Base-by-base conservation (phyloP, 768 basidiomycete genomes). In the Termitomyces sp. region DNA sequence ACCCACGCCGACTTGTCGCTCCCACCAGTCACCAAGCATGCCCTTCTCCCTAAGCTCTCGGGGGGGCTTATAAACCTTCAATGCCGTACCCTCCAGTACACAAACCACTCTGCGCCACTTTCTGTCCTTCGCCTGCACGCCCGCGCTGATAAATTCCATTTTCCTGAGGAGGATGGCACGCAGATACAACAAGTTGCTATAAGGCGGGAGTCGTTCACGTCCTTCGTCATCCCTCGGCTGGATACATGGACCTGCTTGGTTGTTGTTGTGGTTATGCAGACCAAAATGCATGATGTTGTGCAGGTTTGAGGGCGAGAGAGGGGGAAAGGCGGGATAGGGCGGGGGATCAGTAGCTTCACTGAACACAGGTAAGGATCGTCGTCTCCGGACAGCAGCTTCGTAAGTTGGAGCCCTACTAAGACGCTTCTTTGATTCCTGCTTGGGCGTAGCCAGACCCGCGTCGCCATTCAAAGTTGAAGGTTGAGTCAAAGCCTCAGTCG, bases 101-200 rank as follows among this genome's bases (percentile, higher is more conserved):
- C 92, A 91, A 62, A 94, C 79, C 52, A 89, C 85, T 51, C 90
- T 78, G 59, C 90, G 82, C 97, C 97, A 99, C 67, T 93, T 92
- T 47, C 97, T 78, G 68, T 98, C 95, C 68, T 79, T 83, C 7
- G 95, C 87, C 70, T 96, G 92, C 2, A 92, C 77, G 7, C 94
- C 94, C 0, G 94, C 93, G 12, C 80, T 72, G 4, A 73, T 76
- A 68, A 99, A 98, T 76, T 99, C 97, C 85, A 94, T 83, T 78
- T 99, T 99, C 48, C 91, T 84, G 1, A 89, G 88, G 76, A 99
- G 82, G 54, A 86, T 79, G 3, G 87, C 92, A 36, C 83, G 80
- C 64, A 98, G 83, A 66, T 91, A 86, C 18, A 98, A 81, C 16
- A 77, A 73, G 72, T 97, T 98, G 59, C 80, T 82, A 70, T 99